A percentile compares a stretch with the other conserved stretches of the same genome.
Conservation (phyloP, 2,329 filamentous ascomycete genomes). For the Clarireedia hainanense region DNA sequence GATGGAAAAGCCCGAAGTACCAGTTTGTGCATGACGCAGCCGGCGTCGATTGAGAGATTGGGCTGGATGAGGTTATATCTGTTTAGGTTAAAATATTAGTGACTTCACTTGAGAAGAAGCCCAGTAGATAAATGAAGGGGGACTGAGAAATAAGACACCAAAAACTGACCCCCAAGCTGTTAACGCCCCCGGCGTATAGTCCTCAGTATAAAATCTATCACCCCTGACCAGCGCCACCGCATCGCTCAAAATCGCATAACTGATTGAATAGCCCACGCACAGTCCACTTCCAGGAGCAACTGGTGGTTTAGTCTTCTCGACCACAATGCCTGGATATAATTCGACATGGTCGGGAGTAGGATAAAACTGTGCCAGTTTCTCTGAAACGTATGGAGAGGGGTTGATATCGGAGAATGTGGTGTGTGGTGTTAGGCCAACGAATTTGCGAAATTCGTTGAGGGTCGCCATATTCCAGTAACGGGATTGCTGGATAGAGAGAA, state of each 20-base stretch:
- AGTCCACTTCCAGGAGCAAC: slow-evolving; percentile 45
- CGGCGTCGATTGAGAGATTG: slow-evolving; percentile 53
- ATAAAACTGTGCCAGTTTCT: slow-evolving; percentile 59
- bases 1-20: slow-evolving; percentile 72
- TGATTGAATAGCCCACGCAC: slow-evolving; percentile 44
- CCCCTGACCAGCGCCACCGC: slow-evolving; percentile 53
- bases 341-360: slow-evolving; percentile 51
- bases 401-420: slow-evolving; percentile 45
- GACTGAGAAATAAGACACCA: slow-evolving; percentile 29
- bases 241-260: slow-evolving; percentile 50
- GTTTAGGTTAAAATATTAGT: neutral
- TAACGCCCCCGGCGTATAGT: slow-evolving; percentile 52
- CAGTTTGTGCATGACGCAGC: slow-evolving; percentile 77
- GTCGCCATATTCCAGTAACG: slow-evolving; percentile 35
- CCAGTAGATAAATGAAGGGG: neutral
- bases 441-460: slow-evolving; percentile 37
- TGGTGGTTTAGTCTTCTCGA: slow-evolving; percentile 47
- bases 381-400: slow-evolving; percentile 32
- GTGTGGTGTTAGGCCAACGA: slow-evolving; percentile 43
- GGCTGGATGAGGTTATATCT: slow-evolving; percentile 5
- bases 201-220: slow-evolving; percentile 45
- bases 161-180: slow-evolving; percentile 71
- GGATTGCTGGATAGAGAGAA: slow-evolving; percentile 40
- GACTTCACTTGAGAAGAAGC: neutral
- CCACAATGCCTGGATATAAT: slow-evolving; percentile 59